Conservation (phyloP, 1,284 basidiomycete genomes). For the Irpex sp. region DNA sequence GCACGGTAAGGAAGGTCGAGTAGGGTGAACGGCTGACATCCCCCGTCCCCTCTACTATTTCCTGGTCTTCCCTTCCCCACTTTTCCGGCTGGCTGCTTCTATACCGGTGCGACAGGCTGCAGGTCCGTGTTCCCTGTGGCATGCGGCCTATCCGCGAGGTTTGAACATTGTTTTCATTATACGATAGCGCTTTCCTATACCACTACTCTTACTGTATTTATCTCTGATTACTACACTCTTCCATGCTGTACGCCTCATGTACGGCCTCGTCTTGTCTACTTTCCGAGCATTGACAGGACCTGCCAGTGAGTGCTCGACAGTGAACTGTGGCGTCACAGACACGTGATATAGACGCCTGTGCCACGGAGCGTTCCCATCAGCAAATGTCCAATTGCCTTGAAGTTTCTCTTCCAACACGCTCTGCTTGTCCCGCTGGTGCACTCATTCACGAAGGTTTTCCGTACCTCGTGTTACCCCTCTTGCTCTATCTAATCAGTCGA, state of each 20-base stretch:
- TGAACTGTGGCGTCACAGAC: not conserved
- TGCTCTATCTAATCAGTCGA: slow-evolving; percentile 2
- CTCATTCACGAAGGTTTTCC: not conserved
- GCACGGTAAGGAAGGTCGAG: slow-evolving; percentile 68
- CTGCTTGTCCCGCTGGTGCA: not conserved
- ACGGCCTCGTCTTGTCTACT: too few relatives aligned
- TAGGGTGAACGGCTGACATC: slow-evolving; percentile 29
- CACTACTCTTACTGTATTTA: not conserved
- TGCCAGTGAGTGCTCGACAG: not conserved
- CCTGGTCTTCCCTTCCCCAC: not conserved
- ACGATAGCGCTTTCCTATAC: not conserved
- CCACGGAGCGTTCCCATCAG: slow-evolving; percentile 10
- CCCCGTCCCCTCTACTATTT: too few relatives aligned
- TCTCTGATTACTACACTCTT: not conserved
- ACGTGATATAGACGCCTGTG: not conserved
- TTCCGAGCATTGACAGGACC: too few relatives aligned
- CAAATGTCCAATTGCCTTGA: slow-evolving; percentile 8
- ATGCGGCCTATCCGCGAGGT: not conserved
- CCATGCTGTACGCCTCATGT: not conserved
- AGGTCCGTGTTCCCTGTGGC: not conserved
- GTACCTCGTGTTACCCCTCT: slow-evolving; percentile 12
- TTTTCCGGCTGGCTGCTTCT: not conserved
- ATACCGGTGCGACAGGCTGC: not conserved
- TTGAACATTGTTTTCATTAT: not conserved
- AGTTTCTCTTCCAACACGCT: slow-evolving; percentile 2